Evolutionary conservation across 768 basidiomycete genomes (phyloP), one percentile per base, ranked within the genome.

Genomic region (Tremella fuciformis): DNA sequence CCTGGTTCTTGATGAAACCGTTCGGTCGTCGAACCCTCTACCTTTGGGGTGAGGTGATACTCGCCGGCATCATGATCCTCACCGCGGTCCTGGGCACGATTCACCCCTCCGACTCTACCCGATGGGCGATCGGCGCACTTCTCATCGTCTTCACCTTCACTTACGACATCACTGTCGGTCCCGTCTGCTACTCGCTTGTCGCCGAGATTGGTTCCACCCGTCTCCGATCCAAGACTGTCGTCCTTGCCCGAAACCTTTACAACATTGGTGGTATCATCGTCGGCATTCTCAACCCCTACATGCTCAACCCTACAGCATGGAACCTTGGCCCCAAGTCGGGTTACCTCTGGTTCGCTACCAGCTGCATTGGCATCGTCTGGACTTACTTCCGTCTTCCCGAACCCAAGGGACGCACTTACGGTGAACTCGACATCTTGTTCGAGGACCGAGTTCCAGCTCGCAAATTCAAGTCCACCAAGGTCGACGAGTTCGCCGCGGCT

Each of bases 1-100:
- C 65, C 25, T 63, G 61, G 61, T 40, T 60, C 21, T 41, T 47
- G 16, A 46, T 66, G 1, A 40, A 19, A 2, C 24, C 42, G 6
- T 66, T 77, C 59, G 79, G 79, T 29, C 76, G 79, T 24, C 69
- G 79, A 47, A 62, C 54, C 3, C 67, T 80, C 19, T 80, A 78
- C 69, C 47, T 79, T 26, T 40, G 34, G 24, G 79, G 79, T 49
- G 71, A 78, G 3, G 47, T 63, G 26, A 49, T 40, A 38, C 67
- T 77, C 64, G 29, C 55, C 46, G 38, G 67, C 50, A 42, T 77
- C 8, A 69, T 79, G 11, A 19, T 78, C 58, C 58, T 72, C 51
- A 76, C 78, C 53, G 79, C 78, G 11, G 67, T 65, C n/a, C 57
- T 78, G 37, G 76, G 75, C 0, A 70, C 66, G 60, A 62, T 58